Base-by-base conservation (phyloP, 202 grass and related monocot species). In the Elaeis oleifera region DNA sequence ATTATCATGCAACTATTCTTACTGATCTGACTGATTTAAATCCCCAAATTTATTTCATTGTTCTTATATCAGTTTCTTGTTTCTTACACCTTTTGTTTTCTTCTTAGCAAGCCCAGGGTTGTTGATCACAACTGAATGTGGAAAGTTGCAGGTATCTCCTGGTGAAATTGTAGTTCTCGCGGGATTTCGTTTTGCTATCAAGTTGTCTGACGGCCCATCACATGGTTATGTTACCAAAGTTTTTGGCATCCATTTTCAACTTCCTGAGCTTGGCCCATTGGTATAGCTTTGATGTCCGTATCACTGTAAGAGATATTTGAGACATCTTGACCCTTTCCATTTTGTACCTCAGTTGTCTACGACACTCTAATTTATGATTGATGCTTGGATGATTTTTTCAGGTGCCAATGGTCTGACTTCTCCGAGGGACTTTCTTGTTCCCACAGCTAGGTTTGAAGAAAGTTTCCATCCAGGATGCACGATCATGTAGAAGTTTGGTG, bases 181-280 rank as follows among this genome's bases (percentile, higher is more conserved):
- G 52, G 91, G 91, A 6, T 90, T 96, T 64, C 84, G 81, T 63
- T 96, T 96, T 27, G 79, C 79, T 3, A 64, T 90, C 17, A 74
- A 81, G 63, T 76, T 96, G 49, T 84, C 81, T 4, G 81, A 96
- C 50, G 87, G 92, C 14, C 84, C 81, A 68, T 96, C 81, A 3
- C 76, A 84, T 4, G 92, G 92, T 36, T 96, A 91, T 50, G 79
- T 91, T 72, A 84, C 87, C 3, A 87, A 96, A 79, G 85, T 91
- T 49, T 96, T 91, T 2, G 92, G 87, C 5, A 66, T 74, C 51
- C 92, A 96, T 74, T 96, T 91, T 65, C 87, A 90, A 31, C 92
- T 96, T 69, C 87, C 87, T 79, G 92, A 96, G 74, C 92, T 96
- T 54, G 92, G 87, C 51, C 87, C 92, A 91, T 91, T 4, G 91